Conservation (phyloP, 345 rosid genomes). For the Populus davidiana region DNA sequence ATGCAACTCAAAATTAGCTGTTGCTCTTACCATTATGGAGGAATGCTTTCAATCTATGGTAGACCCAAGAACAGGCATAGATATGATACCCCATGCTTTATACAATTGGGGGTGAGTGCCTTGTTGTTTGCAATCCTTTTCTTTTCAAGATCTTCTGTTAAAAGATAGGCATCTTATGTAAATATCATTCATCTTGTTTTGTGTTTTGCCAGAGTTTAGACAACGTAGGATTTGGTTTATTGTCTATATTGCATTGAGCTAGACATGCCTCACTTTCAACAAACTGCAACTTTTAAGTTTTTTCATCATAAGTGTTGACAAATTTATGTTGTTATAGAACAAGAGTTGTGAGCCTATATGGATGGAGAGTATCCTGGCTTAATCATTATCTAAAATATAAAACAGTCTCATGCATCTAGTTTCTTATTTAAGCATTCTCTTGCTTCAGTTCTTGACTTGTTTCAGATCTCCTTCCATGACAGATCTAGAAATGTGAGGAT, state of each 20-base stretch:
- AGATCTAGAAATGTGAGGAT: not conserved
- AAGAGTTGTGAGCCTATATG: not conserved
- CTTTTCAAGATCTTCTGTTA: not conserved
- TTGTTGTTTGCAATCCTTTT: not conserved
- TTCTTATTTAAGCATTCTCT: not conserved
- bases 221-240: not conserved
- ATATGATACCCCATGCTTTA: constrained; percentile 87
- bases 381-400: not conserved
- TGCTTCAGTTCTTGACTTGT: not conserved
- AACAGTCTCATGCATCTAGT: not conserved
- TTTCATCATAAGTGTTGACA: not conserved
- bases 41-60: constrained; percentile 93
- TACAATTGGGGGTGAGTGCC: constrained; percentile 80
- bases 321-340: not conserved
- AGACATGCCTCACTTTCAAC: not conserved
- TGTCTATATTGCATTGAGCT: not conserved
- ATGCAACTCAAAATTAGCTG: constrained; percentile 88
- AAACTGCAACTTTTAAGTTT: not conserved
- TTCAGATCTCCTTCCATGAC: not conserved
- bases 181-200: not conserved
- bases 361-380: not conserved
- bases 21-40: constrained; percentile 90
- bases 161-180: not conserved
- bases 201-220: not conserved
- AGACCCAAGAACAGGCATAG: constrained; percentile 88